Conservation (phyloP, 2,329 filamentous ascomycete genomes). For the Sporothrix phasma region DNA sequence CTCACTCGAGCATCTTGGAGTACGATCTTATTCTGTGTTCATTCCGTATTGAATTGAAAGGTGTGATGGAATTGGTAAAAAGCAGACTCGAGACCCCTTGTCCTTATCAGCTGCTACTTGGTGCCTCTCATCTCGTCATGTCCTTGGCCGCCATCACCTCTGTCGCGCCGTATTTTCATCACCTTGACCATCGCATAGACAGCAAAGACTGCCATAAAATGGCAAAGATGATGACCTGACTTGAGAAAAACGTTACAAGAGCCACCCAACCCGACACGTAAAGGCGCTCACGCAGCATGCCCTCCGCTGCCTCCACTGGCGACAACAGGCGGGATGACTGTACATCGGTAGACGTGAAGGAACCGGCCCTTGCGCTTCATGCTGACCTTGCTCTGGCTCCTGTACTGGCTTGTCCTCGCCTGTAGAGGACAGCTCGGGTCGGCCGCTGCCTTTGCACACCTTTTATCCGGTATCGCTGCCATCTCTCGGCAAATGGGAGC, state of each 20-base stretch:
- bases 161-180: no score
- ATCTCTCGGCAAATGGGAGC: not conserved
- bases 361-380: not conserved
- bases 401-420: not conserved
- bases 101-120: no score
- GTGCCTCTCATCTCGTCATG: not conserved
- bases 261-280: not conserved
- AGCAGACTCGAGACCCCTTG: no score
- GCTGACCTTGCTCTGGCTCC: not conserved
- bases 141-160: not conserved
- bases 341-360: not conserved
- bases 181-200: not conserved
- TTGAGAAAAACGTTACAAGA: no score
- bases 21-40: not conserved
- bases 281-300: not conserved
- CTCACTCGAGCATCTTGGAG: not conserved
- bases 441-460: no score
- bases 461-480: no score
- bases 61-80: no score
- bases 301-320: not conserved
- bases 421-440: not conserved
- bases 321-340: not conserved
- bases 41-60: no score
- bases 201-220: no score
- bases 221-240: no score